Conservation (phyloP, 2,329 filamentous ascomycete genomes). For the Sphaerulina musiva region DNA sequence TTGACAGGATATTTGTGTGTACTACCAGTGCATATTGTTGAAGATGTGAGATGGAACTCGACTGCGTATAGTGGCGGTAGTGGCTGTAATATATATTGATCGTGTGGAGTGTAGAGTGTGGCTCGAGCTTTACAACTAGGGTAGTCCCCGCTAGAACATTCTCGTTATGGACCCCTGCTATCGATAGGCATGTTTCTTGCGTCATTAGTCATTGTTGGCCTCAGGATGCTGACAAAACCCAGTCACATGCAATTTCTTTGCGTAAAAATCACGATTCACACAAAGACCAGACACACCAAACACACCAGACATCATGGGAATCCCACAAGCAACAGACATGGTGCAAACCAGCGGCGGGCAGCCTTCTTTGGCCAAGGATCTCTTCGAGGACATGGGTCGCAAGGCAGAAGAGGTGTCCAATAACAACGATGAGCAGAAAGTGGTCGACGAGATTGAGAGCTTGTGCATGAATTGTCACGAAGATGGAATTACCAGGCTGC, state of each 20-base stretch:
- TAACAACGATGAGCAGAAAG: slow-evolving; percentile 39
- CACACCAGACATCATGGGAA: slow-evolving; percentile 5
- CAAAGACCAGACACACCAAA: not conserved
- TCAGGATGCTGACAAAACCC: not conserved
- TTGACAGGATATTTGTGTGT: no score
- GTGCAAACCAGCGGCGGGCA: slow-evolving; percentile 15
- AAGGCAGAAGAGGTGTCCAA: slow-evolving; percentile 36
- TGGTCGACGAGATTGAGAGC: slow-evolving; percentile 50
- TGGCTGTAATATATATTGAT: no score
- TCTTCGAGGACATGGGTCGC: slow-evolving; percentile 48
- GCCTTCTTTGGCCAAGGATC: slow-evolving; percentile 38
- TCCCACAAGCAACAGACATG: slow-evolving; percentile 15
- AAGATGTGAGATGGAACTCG: no score
- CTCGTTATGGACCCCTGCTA: not conserved
- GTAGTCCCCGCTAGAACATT: no score
- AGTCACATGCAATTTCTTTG: not conserved
- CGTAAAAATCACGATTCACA: not conserved
- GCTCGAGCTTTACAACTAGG: no score
- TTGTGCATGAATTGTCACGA: slow-evolving; percentile 52
- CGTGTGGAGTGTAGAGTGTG: no score
- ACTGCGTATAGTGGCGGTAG: no score
- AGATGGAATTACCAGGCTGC: slow-evolving; percentile 69
- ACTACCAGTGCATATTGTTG: no score
- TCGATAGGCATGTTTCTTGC: not conserved
- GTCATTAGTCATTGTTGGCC: not conserved